These are phyloP conservation scores for Hypoxylon perforatum DNA, from an alignment of 495 filamentous ascomycete species.

Conservation along the genomic window DNA sequence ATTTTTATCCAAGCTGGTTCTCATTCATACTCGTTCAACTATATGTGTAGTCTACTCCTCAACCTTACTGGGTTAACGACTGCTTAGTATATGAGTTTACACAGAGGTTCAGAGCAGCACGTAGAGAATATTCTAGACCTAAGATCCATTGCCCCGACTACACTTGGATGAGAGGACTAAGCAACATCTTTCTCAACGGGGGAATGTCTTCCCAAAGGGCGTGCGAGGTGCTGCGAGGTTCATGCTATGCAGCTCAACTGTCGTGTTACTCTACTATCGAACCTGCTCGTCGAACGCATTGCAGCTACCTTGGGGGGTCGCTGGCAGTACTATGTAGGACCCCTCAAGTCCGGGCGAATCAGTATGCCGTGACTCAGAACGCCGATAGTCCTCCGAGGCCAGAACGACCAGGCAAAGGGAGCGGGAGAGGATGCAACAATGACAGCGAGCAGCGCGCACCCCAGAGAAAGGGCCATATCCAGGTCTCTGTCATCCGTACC, in stretches of 20 bases:
- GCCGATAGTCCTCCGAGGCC: constrained; percentile 10
- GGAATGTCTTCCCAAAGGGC: no score
- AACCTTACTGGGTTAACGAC: no score
- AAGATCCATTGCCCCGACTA: no score
- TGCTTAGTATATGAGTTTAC: no score
- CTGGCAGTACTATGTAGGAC: constrained; percentile 4
- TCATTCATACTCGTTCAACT: no score
- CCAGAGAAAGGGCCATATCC: constrained; percentile 10
- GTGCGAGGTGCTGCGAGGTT: no score
- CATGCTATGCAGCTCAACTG: background rate
- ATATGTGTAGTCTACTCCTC: no score
- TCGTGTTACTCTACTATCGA: constrained; percentile 4
- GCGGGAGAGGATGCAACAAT: constrained; percentile 20
- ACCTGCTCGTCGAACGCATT: background rate
- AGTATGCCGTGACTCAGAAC: constrained; percentile 10
- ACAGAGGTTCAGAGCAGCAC: no score
- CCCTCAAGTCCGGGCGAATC: constrained; percentile 5
- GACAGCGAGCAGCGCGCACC: constrained; percentile 11
- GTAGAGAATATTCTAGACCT: no score
- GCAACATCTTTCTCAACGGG: no score
- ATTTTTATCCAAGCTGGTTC: no score
- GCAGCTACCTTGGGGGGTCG: constrained; percentile 3
- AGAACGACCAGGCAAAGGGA: constrained; percentile 6
- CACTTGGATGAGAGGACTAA: no score
- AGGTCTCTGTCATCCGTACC: constrained; percentile 27